Conservation (phyloP, 2,329 filamentous ascomycete species). For the Xylariaceae sp. region DNA sequence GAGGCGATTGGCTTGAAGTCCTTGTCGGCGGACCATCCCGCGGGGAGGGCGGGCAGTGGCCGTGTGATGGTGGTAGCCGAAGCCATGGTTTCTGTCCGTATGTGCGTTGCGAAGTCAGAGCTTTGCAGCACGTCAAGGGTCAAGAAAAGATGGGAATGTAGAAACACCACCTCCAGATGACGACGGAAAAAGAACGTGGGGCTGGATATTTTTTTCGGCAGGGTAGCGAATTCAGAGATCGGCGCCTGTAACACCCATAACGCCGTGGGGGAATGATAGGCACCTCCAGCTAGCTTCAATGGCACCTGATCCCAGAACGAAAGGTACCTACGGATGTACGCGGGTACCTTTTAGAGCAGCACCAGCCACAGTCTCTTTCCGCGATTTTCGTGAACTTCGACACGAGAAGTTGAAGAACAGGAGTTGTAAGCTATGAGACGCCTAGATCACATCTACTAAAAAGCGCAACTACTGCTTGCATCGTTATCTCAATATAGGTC, state of each 20-base stretch:
- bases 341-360: not conserved
- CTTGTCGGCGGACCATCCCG: slow-evolving; percentile 81
- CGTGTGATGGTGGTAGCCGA: slow-evolving; percentile 57
- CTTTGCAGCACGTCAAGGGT: too few species aligned
- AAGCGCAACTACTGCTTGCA: not conserved
- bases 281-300: too few species aligned
- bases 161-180: not conserved
- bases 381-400: not conserved
- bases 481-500: not conserved
- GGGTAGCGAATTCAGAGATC: too few species aligned
- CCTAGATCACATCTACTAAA: too few species aligned
- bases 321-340: too few species aligned
- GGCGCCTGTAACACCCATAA: not conserved
- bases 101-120: not conserved
- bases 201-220: slow-evolving; percentile 1
- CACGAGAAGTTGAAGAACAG: not conserved
- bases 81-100: slow-evolving; percentile 53
- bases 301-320: too few species aligned
- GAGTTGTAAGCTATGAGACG: too few species aligned
- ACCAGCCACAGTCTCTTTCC: not conserved
- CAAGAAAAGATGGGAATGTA: too few species aligned
- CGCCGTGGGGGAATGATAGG: slow-evolving; percentile 6
- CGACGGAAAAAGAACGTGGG: slow-evolving; percentile 3
- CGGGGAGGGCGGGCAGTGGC: slow-evolving; percentile 70
- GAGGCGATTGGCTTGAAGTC: slow-evolving; percentile 83